phyloP scores from a whole-genome alignment of 1,284 basidiomycete species.

The Pseudozyma hubeiensis region DNA sequence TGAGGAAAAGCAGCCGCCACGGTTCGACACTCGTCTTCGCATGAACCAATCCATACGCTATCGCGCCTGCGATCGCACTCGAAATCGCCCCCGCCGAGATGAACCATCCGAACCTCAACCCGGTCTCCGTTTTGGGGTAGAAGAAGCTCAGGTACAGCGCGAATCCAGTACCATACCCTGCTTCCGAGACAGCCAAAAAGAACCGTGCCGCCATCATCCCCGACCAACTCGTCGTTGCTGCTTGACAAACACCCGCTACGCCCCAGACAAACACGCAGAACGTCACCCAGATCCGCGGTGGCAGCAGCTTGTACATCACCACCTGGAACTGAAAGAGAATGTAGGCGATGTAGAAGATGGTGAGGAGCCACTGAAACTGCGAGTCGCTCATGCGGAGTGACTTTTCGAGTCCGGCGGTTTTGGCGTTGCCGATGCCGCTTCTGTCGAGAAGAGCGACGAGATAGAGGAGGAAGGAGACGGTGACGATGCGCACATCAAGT shows the following conservation, averaged over 20 bases:
- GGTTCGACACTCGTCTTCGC: slow-evolving; percentile 40
- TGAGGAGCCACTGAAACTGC: slow-evolving; percentile 63
- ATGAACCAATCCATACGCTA: slow-evolving; percentile 63
- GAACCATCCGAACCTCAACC: slow-evolving; percentile 57
- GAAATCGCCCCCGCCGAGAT: slow-evolving; percentile 41
- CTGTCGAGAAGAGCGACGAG: slow-evolving; percentile 47
- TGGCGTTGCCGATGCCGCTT: slow-evolving; percentile 56
- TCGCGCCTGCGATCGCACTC: slow-evolving; percentile 51
- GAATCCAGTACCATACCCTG: slow-evolving; percentile 60
- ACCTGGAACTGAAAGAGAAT: slow-evolving; percentile 57
- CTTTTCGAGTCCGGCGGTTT: slow-evolving; percentile 54
- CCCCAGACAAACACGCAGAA: slow-evolving; percentile 62
- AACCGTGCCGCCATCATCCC: slow-evolving; percentile 61
- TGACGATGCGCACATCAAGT: slow-evolving; percentile 50
- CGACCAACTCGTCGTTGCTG: slow-evolving; percentile 50
- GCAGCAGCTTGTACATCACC: slow-evolving; percentile 57
- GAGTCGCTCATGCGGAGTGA: slow-evolving; percentile 46
- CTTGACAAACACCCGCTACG: slow-evolving; percentile 50
- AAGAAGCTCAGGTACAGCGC: slow-evolving; percentile 61
- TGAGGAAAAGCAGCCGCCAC: slow-evolving; percentile 61
- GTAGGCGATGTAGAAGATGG: slow-evolving; percentile 61
- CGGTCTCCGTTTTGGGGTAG: slow-evolving; percentile 62
- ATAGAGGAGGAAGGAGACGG: slow-evolving; percentile 39
- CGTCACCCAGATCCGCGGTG: slow-evolving; percentile 53
- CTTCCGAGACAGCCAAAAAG: slow-evolving; percentile 59